Conservation (phyloP, 371 early-diverging fungal species). For the Mortierella sp. region DNA sequence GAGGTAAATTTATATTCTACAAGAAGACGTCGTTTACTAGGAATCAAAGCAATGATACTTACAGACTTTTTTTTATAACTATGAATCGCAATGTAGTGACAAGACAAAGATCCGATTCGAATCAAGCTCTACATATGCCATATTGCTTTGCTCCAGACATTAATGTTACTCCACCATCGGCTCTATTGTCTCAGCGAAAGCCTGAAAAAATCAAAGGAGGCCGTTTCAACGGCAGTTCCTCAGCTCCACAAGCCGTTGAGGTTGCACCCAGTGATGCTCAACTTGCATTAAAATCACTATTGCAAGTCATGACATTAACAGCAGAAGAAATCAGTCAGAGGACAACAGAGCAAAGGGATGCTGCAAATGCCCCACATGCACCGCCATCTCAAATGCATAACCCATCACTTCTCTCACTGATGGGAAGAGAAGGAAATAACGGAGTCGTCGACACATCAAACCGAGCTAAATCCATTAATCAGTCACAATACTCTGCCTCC, state of each 20-base stretch:
- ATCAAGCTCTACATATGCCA: not conserved
- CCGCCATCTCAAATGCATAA: slow-evolving; percentile 11
- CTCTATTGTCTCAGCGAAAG: slow-evolving; percentile 1
- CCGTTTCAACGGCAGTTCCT: not conserved
- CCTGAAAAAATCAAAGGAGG: slow-evolving; percentile 11
- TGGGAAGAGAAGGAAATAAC: not conserved
- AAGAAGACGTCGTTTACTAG: not conserved
- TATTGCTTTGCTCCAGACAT: not conserved
- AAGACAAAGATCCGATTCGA: not conserved
- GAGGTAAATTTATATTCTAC: slow-evolving; percentile 26
- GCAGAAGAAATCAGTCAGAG: not conserved
- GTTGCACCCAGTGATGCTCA: slow-evolving; percentile 7
- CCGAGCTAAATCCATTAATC: slow-evolving; percentile 15
- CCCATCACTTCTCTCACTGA: slow-evolving; percentile 15
- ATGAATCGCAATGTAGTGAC: not conserved
- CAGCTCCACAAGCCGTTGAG: slow-evolving; percentile 3
- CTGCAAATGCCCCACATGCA: not conserved
- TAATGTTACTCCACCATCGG: not conserved
- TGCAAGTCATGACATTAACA: slow-evolving; percentile 21
- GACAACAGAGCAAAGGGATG: not conserved
- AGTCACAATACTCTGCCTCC: slow-evolving; percentile 17
- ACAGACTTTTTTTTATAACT: not conserved
- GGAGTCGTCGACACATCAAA: slow-evolving; percentile 7
- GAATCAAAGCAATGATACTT: not conserved
- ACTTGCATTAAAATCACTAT: slow-evolving; percentile 12